A percentile compares a stretch with the other conserved stretches of the same genome.
Conservation (phyloP, 257 asterid genomes). For the Gynochthodes officinalis region DNA sequence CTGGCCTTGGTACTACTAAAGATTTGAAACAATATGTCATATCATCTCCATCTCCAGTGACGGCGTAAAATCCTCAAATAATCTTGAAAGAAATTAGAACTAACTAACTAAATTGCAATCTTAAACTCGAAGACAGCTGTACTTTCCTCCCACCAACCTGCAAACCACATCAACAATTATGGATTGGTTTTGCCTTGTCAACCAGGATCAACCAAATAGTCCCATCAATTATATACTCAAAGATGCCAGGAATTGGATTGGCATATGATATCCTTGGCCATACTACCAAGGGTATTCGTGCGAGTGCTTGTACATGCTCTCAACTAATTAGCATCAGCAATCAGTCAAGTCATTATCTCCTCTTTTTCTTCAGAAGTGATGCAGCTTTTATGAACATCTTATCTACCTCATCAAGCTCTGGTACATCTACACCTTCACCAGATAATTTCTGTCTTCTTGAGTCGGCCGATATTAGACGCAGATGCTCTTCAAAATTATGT, state of each 20-base stretch:
- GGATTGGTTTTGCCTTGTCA: not conserved
- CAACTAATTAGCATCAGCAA: not conserved
- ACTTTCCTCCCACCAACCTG: not conserved
- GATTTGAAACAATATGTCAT: not conserved
- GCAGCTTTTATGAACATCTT: conserved; percentile 71
- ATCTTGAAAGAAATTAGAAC: not conserved
- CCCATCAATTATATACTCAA: not conserved
- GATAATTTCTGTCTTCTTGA: conserved; percentile 47
- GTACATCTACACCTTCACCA: conserved; percentile 33
- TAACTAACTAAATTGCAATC: not conserved
- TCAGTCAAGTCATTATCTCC: conserved; percentile 25
- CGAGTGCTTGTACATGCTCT: not conserved
- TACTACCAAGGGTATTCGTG: not conserved
- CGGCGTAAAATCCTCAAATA: not conserved
- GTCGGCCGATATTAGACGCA: conserved; percentile 61
- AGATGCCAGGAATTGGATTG: not conserved
- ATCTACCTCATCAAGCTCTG: conserved; percentile 83
- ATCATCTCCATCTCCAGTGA: not conserved
- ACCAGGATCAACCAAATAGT: not conserved
- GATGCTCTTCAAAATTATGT: conserved; percentile 62
- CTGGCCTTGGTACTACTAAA: not conserved
- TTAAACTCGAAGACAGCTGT: not conserved
- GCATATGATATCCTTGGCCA: not conserved
- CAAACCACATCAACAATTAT: not conserved
- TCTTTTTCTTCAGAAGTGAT: conserved; percentile 76